These are phyloP conservation scores for Pisolithus albus DNA, from an alignment of 768 basidiomycete species.

Conservation along the genomic window DNA sequence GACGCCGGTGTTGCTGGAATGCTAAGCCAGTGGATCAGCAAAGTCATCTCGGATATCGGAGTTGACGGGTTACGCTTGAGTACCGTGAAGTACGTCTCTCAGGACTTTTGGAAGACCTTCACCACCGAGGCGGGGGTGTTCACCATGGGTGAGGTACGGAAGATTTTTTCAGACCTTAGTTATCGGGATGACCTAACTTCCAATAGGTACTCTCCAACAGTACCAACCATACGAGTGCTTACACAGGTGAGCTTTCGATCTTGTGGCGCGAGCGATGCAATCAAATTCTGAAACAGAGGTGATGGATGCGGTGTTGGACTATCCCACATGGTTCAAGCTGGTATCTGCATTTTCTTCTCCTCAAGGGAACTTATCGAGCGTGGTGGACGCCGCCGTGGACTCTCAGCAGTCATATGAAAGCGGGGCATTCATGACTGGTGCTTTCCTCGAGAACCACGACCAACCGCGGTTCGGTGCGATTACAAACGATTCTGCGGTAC, in stretches of 20 bases:
- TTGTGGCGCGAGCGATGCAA: background rate
- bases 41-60: constrained; percentile 39
- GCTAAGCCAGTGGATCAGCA: constrained; percentile 42
- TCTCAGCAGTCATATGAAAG: constrained; percentile 34
- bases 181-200: constrained; percentile 3
- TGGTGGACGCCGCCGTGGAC: constrained; percentile 10
- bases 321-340: constrained; percentile 42
- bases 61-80: constrained; percentile 51
- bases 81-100: constrained; percentile 45
- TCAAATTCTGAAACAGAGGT: constrained; percentile 24
- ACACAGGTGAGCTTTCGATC: constrained; percentile 31
- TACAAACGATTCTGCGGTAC: constrained; percentile 36
- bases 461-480: constrained; percentile 41
- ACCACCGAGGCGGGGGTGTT: constrained; percentile 39
- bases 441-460: constrained; percentile 53
- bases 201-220: constrained; percentile 37
- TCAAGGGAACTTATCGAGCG: background rate
- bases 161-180: background rate
- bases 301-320: constrained; percentile 42
- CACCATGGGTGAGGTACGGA: constrained; percentile 38
- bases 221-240: constrained; percentile 31
- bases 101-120: constrained; percentile 47
- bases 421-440: constrained; percentile 36
- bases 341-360: constrained; percentile 33
- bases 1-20: constrained; percentile 35